Percentiles rank a stretch among this genome's conserved stretches.
phyloP scores from a whole-genome alignment of 192 early-diverging fungal species.

The Entrophospora sp. region DNA sequence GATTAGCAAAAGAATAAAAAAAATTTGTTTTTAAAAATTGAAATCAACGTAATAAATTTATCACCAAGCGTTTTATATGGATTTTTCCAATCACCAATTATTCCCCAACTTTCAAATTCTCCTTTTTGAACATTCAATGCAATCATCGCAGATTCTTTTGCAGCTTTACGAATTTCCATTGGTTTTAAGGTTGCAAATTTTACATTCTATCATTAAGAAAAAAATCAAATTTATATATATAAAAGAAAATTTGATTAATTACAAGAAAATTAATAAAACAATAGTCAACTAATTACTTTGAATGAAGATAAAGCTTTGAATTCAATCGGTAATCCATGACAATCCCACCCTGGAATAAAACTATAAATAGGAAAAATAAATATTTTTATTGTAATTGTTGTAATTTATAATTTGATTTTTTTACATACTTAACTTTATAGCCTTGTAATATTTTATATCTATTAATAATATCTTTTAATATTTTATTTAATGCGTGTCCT shows the following conservation, averaged over 20 bases:
- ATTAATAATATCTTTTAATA: constrained; percentile 73
- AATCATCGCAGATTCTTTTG: constrained; percentile 49
- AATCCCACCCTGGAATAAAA: constrained; percentile 72
- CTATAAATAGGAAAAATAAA: constrained; percentile 22
- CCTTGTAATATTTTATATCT: constrained; percentile 65
- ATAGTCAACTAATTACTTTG: constrained; percentile 31
- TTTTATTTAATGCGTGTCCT: constrained; percentile 74
- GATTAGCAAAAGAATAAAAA: not conserved
- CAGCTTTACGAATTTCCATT: constrained; percentile 41
- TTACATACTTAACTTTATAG: constrained; percentile 56
- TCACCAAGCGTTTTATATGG: constrained; percentile 54
- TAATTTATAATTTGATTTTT: too few species aligned
- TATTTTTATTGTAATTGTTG: not conserved
- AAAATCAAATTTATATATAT: not conserved
- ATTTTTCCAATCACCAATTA: constrained; percentile 73
- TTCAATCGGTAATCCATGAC: constrained; percentile 76
- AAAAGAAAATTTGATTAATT: too few species aligned
- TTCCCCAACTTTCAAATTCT: constrained; percentile 52
- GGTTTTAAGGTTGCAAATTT: constrained; percentile 29
- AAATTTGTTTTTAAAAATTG: not conserved
- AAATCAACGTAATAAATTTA: too few species aligned
- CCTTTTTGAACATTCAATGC: constrained; percentile 50
- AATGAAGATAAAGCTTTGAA: constrained; percentile 60
- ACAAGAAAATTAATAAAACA: not conserved
- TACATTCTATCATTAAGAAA: not conserved